Conservation (phyloP, 2,329 filamentous ascomycete genomes). For the Rosellinia necatrix region DNA sequence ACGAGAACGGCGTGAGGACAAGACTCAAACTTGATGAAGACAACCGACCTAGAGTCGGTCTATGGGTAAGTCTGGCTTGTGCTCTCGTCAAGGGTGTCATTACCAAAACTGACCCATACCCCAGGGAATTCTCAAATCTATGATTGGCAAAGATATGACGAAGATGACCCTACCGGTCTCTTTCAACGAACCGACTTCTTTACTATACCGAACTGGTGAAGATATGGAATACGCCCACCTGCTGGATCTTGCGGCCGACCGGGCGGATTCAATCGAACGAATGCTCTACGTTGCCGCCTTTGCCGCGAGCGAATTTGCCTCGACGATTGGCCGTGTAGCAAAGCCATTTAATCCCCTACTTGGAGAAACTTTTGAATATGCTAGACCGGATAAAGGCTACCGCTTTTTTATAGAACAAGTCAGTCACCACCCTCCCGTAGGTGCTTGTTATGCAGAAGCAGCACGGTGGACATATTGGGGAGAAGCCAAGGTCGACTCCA, state of each 20-base stretch:
- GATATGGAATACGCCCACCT: constrained; percentile 98
- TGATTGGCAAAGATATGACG: constrained; percentile 99
- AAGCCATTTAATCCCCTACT: constrained; percentile 98
- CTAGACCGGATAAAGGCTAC: constrained; percentile 93
- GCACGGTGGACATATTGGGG: constrained; percentile 97
- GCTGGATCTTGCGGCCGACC: constrained; percentile 84
- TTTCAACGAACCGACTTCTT: constrained; percentile 96
- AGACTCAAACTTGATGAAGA: constrained; percentile 89
- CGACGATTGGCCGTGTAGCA: constrained; percentile 92
- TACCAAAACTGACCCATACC: constrained; percentile 31
- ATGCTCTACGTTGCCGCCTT: constrained; percentile 95
- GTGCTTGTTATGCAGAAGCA: constrained; percentile 90
- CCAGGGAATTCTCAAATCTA: constrained; percentile 94
- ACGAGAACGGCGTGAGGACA: constrained; percentile 83
- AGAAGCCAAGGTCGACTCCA: constrained; percentile 92
- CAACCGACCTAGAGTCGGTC: constrained; percentile 87
- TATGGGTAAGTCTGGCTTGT: constrained; percentile 74
- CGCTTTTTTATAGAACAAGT: constrained; percentile 99
- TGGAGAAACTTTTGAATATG: constrained; percentile 97
- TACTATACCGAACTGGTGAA: constrained; percentile 92
- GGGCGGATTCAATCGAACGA: constrained; percentile 84
- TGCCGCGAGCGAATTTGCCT: constrained; percentile 94
- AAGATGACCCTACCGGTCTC: constrained; percentile 99
- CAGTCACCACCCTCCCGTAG: constrained; percentile 93
- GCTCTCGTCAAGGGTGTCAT: neutral